Evolutionary conservation across 495 filamentous ascomycete genomes (phyloP), one percentile per base, ranked within the genome.

Genomic region (Lophiostoma macrostomum): DNA sequence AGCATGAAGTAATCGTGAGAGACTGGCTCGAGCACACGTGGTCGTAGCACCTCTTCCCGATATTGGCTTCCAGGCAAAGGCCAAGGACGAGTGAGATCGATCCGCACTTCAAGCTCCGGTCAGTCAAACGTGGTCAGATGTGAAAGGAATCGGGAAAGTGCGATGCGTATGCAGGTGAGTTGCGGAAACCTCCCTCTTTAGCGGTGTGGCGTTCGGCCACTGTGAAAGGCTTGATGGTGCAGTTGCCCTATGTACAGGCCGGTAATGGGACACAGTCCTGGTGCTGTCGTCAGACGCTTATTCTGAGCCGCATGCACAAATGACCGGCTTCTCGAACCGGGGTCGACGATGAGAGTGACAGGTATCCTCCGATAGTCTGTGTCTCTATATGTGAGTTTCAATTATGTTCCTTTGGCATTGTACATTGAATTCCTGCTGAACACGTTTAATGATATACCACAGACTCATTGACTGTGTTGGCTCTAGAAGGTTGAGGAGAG

Each of bases 271-370:
- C 14, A 31, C 22, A 23, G 19, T 41, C 32, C 13, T 39, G 36
- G 13, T 60, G 57, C 50, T 61, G 51, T 56, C 58, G 58, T 61
- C 36, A 61, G 51, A 61, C 48, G 58, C 58, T 61, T 61, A 56
- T 50, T 47, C 39, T 27, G 58, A 61, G 58, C 58, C 45, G 27
- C 58, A 61, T 53, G 50, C 30, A 54, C 19, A 27, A n/a, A 30
- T 50, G 43, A 32, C 32, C 3, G n/a, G 34, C 14, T 53, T 27
- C 29, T 20, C 25, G 14, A 22, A 37, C 50, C 47, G 38, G 50
- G 42, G 35, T 39, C 30, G 24, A 51, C 37, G 40, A 52, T 18
- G 22, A 22, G 27, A 23, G 32, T 34, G 32, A 51, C 36, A 40
- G 23, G 4, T 41, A 23, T 40, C 47, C 47, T 39, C 47, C 47